Evolutionary conservation across 768 basidiomycete genomes (phyloP).

Genomic region (Chiua virens): DNA sequence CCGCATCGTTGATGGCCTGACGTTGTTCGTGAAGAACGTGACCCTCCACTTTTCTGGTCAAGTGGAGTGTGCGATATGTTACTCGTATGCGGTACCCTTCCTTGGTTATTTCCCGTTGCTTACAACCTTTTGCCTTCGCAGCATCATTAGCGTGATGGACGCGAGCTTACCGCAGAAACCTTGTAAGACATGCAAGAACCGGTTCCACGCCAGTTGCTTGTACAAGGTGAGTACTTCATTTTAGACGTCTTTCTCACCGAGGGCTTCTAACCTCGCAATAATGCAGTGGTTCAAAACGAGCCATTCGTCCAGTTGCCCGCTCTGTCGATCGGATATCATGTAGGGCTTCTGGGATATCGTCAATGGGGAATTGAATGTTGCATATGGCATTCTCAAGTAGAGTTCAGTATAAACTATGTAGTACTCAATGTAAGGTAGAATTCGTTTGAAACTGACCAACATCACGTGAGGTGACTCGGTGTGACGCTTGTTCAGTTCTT

Average conservation of each 20-base stretch:
- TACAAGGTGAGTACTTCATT: conserved; percentile 63
- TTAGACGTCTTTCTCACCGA: not conserved
- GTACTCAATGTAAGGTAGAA: too few species aligned
- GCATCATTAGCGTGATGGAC: conserved; percentile 90
- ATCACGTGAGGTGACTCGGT: too few species aligned
- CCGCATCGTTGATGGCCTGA: conserved; percentile 81
- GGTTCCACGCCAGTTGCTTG: conserved; percentile 89
- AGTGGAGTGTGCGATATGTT: conserved; percentile 95
- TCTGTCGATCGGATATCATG: conserved; percentile 85
- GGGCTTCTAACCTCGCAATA: not conserved
- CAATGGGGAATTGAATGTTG: not conserved
- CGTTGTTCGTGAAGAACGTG: conserved; percentile 93
- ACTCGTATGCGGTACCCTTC: conserved; percentile 57
- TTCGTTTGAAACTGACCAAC: too few species aligned
- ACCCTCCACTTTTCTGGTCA: conserved; percentile 92
- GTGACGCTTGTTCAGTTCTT: too few species aligned
- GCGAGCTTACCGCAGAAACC: conserved; percentile 84
- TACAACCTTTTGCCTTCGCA: conserved; percentile 29
- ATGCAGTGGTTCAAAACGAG: conserved; percentile 85
- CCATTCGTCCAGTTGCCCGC: conserved; percentile 87
- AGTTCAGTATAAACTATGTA: too few species aligned
- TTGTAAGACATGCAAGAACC: conserved; percentile 92
- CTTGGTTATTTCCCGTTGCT: not conserved
- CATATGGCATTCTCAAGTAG: not conserved
- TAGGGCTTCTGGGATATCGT: conserved; percentile 21